Conservation (phyloP, 1,284 basidiomycete species). For the Marasmius sp. region DNA sequence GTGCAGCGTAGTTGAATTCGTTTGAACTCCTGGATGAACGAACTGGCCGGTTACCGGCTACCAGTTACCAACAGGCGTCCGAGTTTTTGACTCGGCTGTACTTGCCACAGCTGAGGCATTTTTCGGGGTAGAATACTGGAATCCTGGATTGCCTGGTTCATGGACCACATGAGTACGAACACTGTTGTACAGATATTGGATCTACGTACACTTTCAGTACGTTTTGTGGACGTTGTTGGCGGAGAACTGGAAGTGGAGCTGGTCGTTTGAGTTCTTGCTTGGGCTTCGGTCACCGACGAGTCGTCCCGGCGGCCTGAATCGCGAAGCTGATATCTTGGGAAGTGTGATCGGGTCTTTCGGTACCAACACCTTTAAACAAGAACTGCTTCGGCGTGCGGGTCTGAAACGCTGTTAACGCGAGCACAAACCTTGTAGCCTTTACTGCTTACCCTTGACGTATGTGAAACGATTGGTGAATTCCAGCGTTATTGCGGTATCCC, state of each 20-base stretch:
- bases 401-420: slow-evolving; percentile 37
- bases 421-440: not conserved
- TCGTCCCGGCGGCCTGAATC: no score
- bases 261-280: no score
- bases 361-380: no score
- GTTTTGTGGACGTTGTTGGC: no score
- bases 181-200: not conserved
- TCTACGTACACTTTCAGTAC: not conserved
- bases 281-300: no score
- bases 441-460: slow-evolving; percentile 67
- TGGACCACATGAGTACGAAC: not conserved
- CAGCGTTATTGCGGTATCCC: slow-evolving; percentile 81
- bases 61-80: not conserved
- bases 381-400: slow-evolving; percentile 88
- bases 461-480: slow-evolving; percentile 87
- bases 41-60: no score
- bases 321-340: no score
- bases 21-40: no score
- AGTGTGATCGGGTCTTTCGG: no score
- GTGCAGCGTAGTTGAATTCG: no score
- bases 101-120: not conserved
- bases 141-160: not conserved
- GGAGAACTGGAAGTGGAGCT: no score
- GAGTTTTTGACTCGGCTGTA: not conserved
- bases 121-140: not conserved